Base-by-base conservation (phyloP, 1,284 basidiomycete species). In the Takashimella tepidaria region DNA sequence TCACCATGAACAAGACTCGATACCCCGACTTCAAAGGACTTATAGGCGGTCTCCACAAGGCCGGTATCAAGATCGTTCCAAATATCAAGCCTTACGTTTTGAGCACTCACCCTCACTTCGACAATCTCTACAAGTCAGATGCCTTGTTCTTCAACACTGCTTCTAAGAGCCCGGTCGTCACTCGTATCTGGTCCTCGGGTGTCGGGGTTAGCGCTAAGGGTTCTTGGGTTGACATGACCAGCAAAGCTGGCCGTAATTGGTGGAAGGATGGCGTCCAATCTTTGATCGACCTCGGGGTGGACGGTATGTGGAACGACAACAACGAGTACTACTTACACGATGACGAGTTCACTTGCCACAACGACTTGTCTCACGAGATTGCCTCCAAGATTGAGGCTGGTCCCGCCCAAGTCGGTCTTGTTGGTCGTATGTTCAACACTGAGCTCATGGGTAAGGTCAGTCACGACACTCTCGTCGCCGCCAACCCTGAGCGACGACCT, bases 301-400 rank as follows among this genome's bases (percentile, higher is more conserved):
- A 77, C 55, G 71, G 70, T 31, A 73, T 76, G 62, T 77, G 76
- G 75, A 76, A 77, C 60, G 76, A 78, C 60, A 78, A 78, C 69
- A 75, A 77, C 68, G 76, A 78, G 58, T 78, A 67, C 53, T 69
- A 69, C 31, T 67, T 76, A 6, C 76, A 75, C 47, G 74, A 76
- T 47, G 76, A 77, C 56, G 64, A 59, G 12, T 76, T 71, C 57
- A 50, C 68, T 27, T 55, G 56, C 25, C 49, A 62, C 40, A 67
- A 67, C 54, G 54, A 64, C 27, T 55, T 67, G 45, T 61, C 59
- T 1, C 55, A 66, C 24, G 44, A 57, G 5, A 50, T 66, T 24
- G 50, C 55, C 37, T 49, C 55, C n/a, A 54, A 60, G 0, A 61
- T 55, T 6, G 42, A 54, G 4, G 10, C 31, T 16, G 68, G 68